Evolutionary conservation across 768 basidiomycete species (phyloP), one percentile per base, ranked within the genome.

Genomic region (Mycena maculata): DNA sequence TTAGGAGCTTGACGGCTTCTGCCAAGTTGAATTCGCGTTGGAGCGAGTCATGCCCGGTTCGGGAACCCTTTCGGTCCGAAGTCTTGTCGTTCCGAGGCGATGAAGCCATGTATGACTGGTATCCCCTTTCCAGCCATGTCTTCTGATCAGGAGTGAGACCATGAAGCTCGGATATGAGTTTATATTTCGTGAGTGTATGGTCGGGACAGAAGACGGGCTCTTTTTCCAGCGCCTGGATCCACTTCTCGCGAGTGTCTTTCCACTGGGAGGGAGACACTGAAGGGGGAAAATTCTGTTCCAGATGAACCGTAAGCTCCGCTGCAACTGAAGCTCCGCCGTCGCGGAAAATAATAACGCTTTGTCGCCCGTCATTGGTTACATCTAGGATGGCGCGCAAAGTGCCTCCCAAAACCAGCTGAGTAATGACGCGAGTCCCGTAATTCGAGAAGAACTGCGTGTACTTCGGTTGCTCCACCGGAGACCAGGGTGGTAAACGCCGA

Each of bases 181-280:
- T 23, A 41, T 41, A 64, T n/a, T 49, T n/a, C 1, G 63, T 57
- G 25, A 48, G n/a, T 23, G 44, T 47, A 23, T 56, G 31, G 22
- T 64, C 63, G n/a, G 63, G 63, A 22, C 63, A 64, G 39, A 64
- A 64, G 45, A 64, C 63, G 11, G 63, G 63, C 38, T 64, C 63
- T 45, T 41, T 55, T 45, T 64, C 54, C n/a, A 64, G 39, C 16
- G 38, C 54, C 13, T 55, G 39, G 54, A 64, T 54, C 63, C 63
- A 64, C 47, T 50, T 38, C 15, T 3, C 18, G 28, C 54, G 47
- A 23, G 48, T 8, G 13, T 36, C 18, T 5, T 55, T 45, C 63
- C 54, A 64, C 15, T 56, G 31, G 1, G 54, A 18, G 50, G 63
- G 31, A 6, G 30, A 36, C 5, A 23, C 5, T n/a, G 28, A 25